phyloP scores from a whole-genome alignment of 331 rosid species.

The Dryas integrifolia region DNA sequence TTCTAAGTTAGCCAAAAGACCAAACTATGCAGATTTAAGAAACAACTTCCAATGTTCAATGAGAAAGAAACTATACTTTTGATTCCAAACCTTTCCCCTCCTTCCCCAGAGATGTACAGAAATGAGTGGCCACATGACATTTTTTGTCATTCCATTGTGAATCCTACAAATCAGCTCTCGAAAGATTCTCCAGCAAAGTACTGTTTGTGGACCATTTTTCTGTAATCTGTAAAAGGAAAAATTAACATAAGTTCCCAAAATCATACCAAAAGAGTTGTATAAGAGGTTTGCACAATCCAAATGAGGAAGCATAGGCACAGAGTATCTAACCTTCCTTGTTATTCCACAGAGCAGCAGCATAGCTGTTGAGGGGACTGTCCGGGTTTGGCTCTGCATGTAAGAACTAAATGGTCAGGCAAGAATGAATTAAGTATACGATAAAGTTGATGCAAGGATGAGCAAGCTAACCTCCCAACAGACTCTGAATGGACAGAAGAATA shows the following conservation, averaged over 20 bases:
- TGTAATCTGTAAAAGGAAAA: conserved; percentile 51
- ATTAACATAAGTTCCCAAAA: neutral
- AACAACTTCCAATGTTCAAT: neutral
- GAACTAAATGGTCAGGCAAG: conserved; percentile 30
- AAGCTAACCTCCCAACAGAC: conserved; percentile 82
- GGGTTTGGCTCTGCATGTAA: conserved; percentile 76
- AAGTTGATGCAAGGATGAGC: conserved; percentile 11
- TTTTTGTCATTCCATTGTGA: conserved; percentile 6
- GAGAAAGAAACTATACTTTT: conserved; percentile 20
- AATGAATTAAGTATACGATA: neutral
- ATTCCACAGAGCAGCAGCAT: conserved; percentile 83
- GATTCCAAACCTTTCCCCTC: conserved; percentile 10
- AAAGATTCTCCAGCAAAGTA: conserved; percentile 68
- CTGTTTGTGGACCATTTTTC: conserved; percentile 81
- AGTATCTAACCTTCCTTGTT: conserved; percentile 73
- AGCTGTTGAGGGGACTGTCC: conserved; percentile 91
- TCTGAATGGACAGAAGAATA: conserved; percentile 87
- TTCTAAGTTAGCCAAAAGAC: conserved; percentile 12
- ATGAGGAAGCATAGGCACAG: neutral
- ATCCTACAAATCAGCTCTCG: conserved; percentile 53
- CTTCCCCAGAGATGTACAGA: conserved; percentile 34
- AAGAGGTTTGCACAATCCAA: neutral
- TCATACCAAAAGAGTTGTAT: neutral
- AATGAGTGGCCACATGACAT: conserved; percentile 10
- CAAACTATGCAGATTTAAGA: conserved; percentile 4